Percentiles rank a stretch among this genome's conserved stretches.
phyloP scores from a whole-genome alignment of 1,139 yeast genomes.

The Geotrichum carabidarum region DNA sequence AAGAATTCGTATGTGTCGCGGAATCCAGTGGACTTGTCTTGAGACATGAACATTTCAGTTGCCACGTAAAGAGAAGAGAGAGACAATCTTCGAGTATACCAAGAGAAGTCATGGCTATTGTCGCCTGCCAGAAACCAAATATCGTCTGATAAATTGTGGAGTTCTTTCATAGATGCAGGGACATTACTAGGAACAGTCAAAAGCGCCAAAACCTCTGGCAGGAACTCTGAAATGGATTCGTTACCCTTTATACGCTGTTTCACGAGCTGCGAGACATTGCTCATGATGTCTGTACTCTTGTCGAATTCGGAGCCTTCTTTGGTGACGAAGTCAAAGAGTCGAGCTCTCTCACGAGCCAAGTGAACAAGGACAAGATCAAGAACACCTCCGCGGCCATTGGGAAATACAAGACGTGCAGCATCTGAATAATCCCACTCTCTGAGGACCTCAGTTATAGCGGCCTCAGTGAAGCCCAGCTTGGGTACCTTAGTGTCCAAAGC shows the following conservation, averaged over 20 bases:
- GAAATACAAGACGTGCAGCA: conserved; percentile 58
- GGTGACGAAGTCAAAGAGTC: conserved; percentile 30
- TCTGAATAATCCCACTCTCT: conserved; percentile 60
- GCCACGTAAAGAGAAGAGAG: conserved; percentile 66
- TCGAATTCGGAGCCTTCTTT: conserved; percentile 9
- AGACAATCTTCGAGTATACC: conserved; percentile 85
- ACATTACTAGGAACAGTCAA: conserved; percentile 54
- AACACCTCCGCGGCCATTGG: conserved; percentile 42
- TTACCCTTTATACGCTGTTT: conserved; percentile 61
- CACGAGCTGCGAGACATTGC: conserved; percentile 45
- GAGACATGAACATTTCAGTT: conserved; percentile 71
- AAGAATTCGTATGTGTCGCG: conserved; percentile 61
- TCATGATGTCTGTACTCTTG: conserved; percentile 19
- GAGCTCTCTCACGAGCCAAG: conserved; percentile 46
- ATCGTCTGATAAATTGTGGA: conserved; percentile 76
- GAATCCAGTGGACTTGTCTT: conserved; percentile 58
- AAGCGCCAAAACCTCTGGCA: conserved; percentile 48
- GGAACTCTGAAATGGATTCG: conserved; percentile 42
- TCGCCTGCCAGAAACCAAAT: conserved; percentile 78
- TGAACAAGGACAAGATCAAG: conserved; percentile 64
- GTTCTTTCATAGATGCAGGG: conserved; percentile 52
- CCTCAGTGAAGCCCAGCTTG: conserved; percentile 57
- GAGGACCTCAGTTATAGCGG: conserved; percentile 58
- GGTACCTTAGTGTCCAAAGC: conserved; percentile 47
- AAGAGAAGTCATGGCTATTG: conserved; percentile 73